phyloP scores from a whole-genome alignment of 1,139 yeast species.

The Debaryomycetaceae sp. region DNA sequence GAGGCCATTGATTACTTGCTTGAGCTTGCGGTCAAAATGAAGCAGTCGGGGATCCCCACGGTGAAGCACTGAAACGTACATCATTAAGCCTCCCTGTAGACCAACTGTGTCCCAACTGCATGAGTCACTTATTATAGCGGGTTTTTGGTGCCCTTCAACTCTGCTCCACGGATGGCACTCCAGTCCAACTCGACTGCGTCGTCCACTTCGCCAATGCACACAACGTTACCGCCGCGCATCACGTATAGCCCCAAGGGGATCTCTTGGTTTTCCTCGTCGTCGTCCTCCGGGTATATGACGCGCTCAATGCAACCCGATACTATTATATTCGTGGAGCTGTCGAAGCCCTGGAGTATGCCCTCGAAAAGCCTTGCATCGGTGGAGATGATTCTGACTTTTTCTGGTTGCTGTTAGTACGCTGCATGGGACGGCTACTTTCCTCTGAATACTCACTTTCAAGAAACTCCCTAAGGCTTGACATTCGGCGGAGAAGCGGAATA shows the following conservation, averaged over 20 bases:
- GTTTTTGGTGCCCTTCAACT: slow-evolving; percentile 39
- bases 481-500: too few species aligned
- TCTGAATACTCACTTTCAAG: background rate
- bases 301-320: slow-evolving; percentile 59
- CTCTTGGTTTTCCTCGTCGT: slow-evolving; percentile 46
- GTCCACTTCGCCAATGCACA: slow-evolving; percentile 69
- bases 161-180: slow-evolving; percentile 40
- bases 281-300: slow-evolving; percentile 37
- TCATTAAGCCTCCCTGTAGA: background rate
- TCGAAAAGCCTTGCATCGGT: slow-evolving; percentile 73
- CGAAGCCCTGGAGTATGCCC: slow-evolving; percentile 78
- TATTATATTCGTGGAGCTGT: slow-evolving; percentile 72
- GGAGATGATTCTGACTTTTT: slow-evolving; percentile 69
- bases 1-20: slow-evolving; percentile 90
- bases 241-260: slow-evolving; percentile 57
- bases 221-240: slow-evolving; percentile 80
- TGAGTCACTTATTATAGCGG: slow-evolving; percentile 20
- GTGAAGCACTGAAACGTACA: slow-evolving; percentile 21
- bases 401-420: slow-evolving; percentile 18
- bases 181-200: slow-evolving; percentile 53
- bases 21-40: slow-evolving; percentile 83
- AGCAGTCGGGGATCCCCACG: slow-evolving; percentile 50
- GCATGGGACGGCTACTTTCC: background rate
- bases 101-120: background rate
- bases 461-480: background rate